Conservation (phyloP, 495 filamentous ascomycete genomes). For the Neurospora sp. region DNA sequence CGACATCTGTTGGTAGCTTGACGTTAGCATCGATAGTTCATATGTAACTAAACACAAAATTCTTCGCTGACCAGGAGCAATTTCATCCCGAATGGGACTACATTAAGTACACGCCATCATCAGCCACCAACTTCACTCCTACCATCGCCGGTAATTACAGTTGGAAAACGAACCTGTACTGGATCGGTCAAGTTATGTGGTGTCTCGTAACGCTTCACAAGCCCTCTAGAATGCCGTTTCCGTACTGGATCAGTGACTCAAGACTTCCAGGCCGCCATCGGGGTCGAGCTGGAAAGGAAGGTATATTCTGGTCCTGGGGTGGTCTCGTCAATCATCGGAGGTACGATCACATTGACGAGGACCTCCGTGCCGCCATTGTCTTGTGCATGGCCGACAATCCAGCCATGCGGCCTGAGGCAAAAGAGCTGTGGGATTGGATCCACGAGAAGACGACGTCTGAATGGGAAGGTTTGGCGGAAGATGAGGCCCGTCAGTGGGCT, state of each 20-base stretch:
- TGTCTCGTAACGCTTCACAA: neutral
- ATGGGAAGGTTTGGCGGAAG: neutral
- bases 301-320: neutral
- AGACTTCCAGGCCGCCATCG: neutral
- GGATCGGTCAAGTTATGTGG: neutral
- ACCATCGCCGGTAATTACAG: neutral
- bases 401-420: neutral
- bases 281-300: neutral
- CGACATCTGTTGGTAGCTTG: neutral
- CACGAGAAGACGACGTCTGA: neutral
- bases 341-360: neutral
- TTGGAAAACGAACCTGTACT: neutral
- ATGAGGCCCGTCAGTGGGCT: neutral
- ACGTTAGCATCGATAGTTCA: neutral
- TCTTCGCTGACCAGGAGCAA: neutral
- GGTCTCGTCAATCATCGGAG: neutral
- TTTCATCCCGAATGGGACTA: constrained; percentile 1
- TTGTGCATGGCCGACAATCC: neutral
- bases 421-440: neutral
- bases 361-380: neutral
- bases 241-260: neutral
- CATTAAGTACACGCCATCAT: neutral
- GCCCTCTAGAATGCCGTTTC: neutral
- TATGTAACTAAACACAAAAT: neutral
- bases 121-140: neutral